A percentile compares a stretch with the other conserved stretches of the same genome.
These are phyloP conservation scores for Phlyctochytrium planicorne DNA, from an alignment of 192 early-diverging fungal species.

Conservation along the genomic window DNA sequence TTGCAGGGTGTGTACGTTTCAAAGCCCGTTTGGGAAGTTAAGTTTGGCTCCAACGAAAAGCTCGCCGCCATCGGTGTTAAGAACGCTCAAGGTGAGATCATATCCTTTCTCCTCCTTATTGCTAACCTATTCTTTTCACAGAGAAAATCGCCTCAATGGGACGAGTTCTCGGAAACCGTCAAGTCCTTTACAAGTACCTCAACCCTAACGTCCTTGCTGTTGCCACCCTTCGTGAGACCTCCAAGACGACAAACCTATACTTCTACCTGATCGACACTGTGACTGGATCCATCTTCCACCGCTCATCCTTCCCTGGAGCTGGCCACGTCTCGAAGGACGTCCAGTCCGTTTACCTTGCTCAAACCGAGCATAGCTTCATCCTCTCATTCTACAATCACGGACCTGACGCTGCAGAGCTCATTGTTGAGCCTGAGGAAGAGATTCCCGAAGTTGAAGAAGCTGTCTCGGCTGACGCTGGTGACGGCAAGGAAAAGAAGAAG, in stretches of 20 bases:
- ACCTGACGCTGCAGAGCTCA: constrained; percentile 26
- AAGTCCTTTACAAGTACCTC: constrained; percentile 98
- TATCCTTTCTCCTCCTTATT: background rate
- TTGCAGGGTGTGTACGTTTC: constrained; percentile 27
- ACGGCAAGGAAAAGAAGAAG: constrained; percentile 21
- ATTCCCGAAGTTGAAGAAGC: constrained; percentile 11
- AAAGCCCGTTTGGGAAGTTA: constrained; percentile 32
- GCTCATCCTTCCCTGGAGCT: constrained; percentile 56
- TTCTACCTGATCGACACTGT: constrained; percentile 88
- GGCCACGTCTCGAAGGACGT: constrained; percentile 24
- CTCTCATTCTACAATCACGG: constrained; percentile 89
- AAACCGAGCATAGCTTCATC: constrained; percentile 86
- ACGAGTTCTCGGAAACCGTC: constrained; percentile 89
- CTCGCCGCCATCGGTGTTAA: constrained; percentile 34
- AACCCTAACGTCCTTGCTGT: constrained; percentile 88
- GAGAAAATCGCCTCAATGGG: constrained; percentile 85
- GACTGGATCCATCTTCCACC: constrained; percentile 79
- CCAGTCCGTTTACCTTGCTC: constrained; percentile 60
- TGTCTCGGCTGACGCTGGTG: constrained; percentile 4
- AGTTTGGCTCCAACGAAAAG: constrained; percentile 36
- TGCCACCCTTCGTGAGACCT: constrained; percentile 52
- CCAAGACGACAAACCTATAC: constrained; percentile 39
- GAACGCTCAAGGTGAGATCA: constrained; percentile 15
- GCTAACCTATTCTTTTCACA: constrained; percentile 8
- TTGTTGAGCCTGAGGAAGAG: constrained; percentile 17